Conservation (phyloP, 1,284 basidiomycete genomes). For the Sporisorium iseilematis-ciliati region DNA sequence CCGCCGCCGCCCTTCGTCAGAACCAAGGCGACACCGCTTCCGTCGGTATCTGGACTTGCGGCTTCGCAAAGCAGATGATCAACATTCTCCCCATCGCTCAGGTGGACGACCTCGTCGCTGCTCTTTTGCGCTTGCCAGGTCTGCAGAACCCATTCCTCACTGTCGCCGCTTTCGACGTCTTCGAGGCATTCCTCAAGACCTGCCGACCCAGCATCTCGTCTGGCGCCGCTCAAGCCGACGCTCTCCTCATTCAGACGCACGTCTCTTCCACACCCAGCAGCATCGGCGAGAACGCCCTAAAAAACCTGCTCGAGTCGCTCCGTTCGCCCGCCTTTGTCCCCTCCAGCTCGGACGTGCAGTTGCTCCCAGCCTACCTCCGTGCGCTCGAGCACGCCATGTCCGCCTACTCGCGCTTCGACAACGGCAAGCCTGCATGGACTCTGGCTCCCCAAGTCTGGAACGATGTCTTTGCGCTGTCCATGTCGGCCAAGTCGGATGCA, state of each 20-base stretch:
- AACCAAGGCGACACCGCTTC: slow-evolving; percentile 61
- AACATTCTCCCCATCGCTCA: slow-evolving; percentile 49
- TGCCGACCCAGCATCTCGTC: slow-evolving; percentile 47
- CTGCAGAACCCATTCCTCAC: slow-evolving; percentile 67
- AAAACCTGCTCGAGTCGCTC: slow-evolving; percentile 54
- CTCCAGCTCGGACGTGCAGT: slow-evolving; percentile 60
- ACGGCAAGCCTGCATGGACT: slow-evolving; percentile 52
- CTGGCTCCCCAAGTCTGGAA: slow-evolving; percentile 56
- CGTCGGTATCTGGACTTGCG: slow-evolving; percentile 65
- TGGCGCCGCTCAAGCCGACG: slow-evolving; percentile 30
- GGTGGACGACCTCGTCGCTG: slow-evolving; percentile 52
- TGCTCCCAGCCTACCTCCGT: slow-evolving; percentile 64
- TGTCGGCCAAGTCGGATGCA: slow-evolving; percentile 63
- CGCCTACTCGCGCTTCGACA: slow-evolving; percentile 60
- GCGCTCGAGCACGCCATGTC: slow-evolving; percentile 65
- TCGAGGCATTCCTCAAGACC: slow-evolving; percentile 64
- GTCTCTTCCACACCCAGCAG: slow-evolving; percentile 36
- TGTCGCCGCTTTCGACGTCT: slow-evolving; percentile 66
- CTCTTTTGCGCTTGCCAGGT: slow-evolving; percentile 60
- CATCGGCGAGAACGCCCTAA: slow-evolving; percentile 38
- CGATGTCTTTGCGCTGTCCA: slow-evolving; percentile 49
- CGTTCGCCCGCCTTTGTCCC: slow-evolving; percentile 53
- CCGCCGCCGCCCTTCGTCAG: slow-evolving; percentile 61
- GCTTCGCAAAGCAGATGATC: slow-evolving; percentile 61
- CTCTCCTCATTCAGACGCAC: slow-evolving; percentile 33